Conservation (phyloP, 495 filamentous ascomycete genomes). For the Ramalina peruviana region DNA sequence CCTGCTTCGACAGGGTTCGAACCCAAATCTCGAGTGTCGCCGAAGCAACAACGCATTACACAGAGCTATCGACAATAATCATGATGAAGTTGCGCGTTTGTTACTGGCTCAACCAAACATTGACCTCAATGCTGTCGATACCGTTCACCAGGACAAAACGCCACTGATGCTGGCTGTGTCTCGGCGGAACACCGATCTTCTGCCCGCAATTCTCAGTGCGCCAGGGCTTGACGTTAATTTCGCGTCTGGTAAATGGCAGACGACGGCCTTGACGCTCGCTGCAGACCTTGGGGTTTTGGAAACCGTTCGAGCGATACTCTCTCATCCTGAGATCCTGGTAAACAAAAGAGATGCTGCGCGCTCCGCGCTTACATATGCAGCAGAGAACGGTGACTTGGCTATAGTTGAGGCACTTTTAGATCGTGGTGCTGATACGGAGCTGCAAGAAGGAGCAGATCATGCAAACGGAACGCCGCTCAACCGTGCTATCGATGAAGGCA, state of each 20-base stretch:
- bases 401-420: conserved; percentile 2
- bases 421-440: conserved; percentile 2
- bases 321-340: not conserved
- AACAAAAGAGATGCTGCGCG: not conserved
- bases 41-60: conserved; percentile 5
- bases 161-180: conserved; percentile 9
- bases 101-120: conserved; percentile 1
- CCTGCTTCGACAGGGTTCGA: conserved; percentile 5
- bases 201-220: conserved; percentile 1
- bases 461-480: conserved; percentile 11
- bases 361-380: conserved; percentile 2
- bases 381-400: not conserved
- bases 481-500: conserved; percentile 14
- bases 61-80: not conserved
- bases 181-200: not conserved
- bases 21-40: not conserved
- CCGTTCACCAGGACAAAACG: not conserved
- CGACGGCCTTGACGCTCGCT: conserved; percentile 8
- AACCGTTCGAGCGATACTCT: not conserved
- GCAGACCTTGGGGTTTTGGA: not conserved
- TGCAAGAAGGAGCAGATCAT: not conserved
- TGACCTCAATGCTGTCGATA: conserved; percentile 3
- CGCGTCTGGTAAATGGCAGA: not conserved
- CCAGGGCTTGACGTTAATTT: conserved; percentile 5
- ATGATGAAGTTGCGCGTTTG: not conserved